Base-by-base conservation (phyloP, 2,329 filamentous ascomycete genomes). In the Penicillium janthinellum region DNA sequence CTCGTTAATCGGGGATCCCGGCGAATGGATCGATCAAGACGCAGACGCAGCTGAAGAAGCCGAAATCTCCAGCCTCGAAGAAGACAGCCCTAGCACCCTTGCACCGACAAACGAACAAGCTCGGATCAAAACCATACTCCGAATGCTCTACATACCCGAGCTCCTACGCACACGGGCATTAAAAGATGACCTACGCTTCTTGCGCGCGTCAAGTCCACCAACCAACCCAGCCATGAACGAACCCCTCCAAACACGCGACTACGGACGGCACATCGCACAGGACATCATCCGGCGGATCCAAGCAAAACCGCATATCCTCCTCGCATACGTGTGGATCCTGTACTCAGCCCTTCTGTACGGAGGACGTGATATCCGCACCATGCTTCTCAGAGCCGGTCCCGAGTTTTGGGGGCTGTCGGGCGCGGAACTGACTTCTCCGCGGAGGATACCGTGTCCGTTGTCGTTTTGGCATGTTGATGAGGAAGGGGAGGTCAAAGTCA, bases 381-480 rank as follows among this genome's bases (percentile, higher is more conserved):
- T 59, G 15, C 59, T 64, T 14, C 44, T 59, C 34, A 64, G 59
- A 42, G 59, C 59, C 2, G 59, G 59, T 1, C 53, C 61, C 17
- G 56, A 57, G 20, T 64, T 64, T 7, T 64, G 61, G 61, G 61
- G 57, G 4, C 45, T 64, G n/a, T 61, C 61, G 15, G 50, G 35
- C 12, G 38, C 35, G 17, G 61, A 64, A 22, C 8, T 64, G 2
- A n/a, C 5, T 22, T 52, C 17, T 45, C 45, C 10, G 17, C 28
- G 11, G 3, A 48, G 57, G n/a, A 54, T 45, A 35, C 58, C 61
- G 5, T 51, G 52, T 28, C 61, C 61, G 7, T 49, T 64, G 14
- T 64, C 61, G 0, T 64, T 64, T 31, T 64, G 61, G 61, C 52
- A 61, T 31, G 50, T 64, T 15, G 59, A 61, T 25, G 51, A 59